Percentiles rank a stretch among this genome's conserved stretches.
Evolutionary conservation across 2,329 filamentous ascomycete species (phyloP).

Genomic region (Capronia coronata): DNA sequence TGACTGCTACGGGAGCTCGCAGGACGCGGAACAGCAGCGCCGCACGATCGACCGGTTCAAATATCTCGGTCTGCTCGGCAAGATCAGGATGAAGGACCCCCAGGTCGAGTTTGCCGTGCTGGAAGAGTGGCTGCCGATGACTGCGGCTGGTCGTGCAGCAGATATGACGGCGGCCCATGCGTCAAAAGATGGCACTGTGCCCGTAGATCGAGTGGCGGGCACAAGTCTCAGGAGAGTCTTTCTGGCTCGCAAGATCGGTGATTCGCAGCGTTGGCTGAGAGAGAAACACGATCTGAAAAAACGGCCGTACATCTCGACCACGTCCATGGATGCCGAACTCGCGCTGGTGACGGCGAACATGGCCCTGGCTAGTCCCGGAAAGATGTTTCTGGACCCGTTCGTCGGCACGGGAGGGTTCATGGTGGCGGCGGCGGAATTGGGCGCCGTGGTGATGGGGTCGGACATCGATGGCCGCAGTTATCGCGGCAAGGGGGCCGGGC

Average conservation of each 20-base stretch:
- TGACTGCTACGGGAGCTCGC: constrained; percentile 73
- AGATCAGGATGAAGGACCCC: constrained; percentile 67
- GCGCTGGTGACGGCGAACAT: constrained; percentile 89
- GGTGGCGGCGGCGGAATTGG: constrained; percentile 83
- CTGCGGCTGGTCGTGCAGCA: constrained; percentile 25
- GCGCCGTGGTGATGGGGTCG: constrained; percentile 73
- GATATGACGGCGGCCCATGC: constrained; percentile 34
- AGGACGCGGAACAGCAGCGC: constrained; percentile 57
- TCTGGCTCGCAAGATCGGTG: constrained; percentile 65
- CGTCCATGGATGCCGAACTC: constrained; percentile 93
- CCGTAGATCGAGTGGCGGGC: constrained; percentile 42
- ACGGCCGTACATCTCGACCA: constrained; percentile 86
- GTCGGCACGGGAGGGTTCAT: constrained; percentile 92
- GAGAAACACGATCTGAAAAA: constrained; percentile 85
- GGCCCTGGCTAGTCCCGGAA: constrained; percentile 72
- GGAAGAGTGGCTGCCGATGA: constrained; percentile 69
- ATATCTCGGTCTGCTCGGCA: constrained; percentile 71
- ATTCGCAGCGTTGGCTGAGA: constrained; percentile 61
- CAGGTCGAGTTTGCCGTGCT: constrained; percentile 72
- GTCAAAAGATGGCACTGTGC: too few species aligned
- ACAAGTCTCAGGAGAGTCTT: constrained; percentile 48
- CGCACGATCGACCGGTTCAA: constrained; percentile 73
- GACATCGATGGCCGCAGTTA: constrained; percentile 92
- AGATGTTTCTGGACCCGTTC: constrained; percentile 89
- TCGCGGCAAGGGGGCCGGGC: constrained; percentile 51